Evolutionary conservation across 768 basidiomycete species (phyloP).

Genomic region (Clitopilus passeckerianus): DNA sequence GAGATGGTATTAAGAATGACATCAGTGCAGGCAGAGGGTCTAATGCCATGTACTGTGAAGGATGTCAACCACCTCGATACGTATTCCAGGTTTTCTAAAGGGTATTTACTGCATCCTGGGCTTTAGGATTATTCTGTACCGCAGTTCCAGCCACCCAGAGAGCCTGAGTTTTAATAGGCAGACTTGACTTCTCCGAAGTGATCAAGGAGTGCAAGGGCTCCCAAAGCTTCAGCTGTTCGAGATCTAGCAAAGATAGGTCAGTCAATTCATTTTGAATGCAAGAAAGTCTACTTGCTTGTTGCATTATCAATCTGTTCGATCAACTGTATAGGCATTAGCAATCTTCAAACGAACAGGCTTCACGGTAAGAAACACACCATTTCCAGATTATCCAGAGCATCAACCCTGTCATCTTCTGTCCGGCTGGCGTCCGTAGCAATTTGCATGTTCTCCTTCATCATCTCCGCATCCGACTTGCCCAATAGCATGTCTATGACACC

Average conservation of each 20-base stretch:
- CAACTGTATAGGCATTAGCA: slow-evolving; percentile 38
- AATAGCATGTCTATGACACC: slow-evolving; percentile 83
- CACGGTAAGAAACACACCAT: slow-evolving; percentile 48
- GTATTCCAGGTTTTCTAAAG: neutral
- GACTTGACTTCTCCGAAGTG: slow-evolving; percentile 44
- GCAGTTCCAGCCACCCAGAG: slow-evolving; percentile 91
- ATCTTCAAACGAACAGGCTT: neutral
- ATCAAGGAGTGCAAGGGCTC: slow-evolving; percentile 65
- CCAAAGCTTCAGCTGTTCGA: slow-evolving; percentile 77
- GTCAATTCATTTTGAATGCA: neutral
- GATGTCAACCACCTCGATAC: neutral
- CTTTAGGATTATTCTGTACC: slow-evolving; percentile 83
- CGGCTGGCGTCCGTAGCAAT: slow-evolving; percentile 53
- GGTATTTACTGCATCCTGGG: slow-evolving; percentile 64
- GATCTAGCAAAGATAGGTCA: slow-evolving; percentile 39
- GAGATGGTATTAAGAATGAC: slow-evolving; percentile 51
- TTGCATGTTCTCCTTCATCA: slow-evolving; percentile 79
- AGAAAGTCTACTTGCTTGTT: slow-evolving; percentile 53
- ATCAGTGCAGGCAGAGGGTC: slow-evolving; percentile 66
- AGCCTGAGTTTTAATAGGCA: slow-evolving; percentile 59
- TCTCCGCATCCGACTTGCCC: slow-evolving; percentile 74
- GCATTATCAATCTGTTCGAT: slow-evolving; percentile 91
- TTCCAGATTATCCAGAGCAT: slow-evolving; percentile 80
- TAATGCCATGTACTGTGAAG: slow-evolving; percentile 50
- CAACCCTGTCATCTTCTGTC: slow-evolving; percentile 53